phyloP scores from a whole-genome alignment of 2,329 filamentous ascomycete genomes.

The Aspergillus thermomutatus region DNA sequence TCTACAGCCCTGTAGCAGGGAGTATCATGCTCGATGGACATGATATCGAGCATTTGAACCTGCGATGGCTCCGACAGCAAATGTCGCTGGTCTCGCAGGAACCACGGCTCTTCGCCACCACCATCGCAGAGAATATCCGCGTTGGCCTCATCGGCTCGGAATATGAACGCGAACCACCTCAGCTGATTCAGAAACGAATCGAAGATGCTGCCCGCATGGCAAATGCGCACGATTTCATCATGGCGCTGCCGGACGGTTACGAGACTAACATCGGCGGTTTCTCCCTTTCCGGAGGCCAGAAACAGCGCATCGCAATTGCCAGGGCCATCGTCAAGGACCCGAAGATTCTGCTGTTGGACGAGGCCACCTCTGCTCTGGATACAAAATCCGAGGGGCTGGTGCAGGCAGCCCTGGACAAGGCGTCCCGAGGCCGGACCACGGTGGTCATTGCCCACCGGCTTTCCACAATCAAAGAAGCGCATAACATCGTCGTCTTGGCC shows the following conservation, averaged over 20 bases:
- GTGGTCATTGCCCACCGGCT: conserved; percentile 87
- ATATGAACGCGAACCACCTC: conserved; percentile 59
- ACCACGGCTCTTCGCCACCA: conserved; percentile 75
- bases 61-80: conserved; percentile 51
- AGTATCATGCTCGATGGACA: conserved; percentile 63
- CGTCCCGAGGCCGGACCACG: conserved; percentile 79
- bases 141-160: conserved; percentile 60
- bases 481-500: conserved; percentile 87
- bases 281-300: neutral
- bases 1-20: conserved; percentile 56
- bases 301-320: conserved; percentile 58
- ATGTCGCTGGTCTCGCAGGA: conserved; percentile 85
- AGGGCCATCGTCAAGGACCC: conserved; percentile 81
- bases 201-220: conserved; percentile 21
- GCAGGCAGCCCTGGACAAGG: conserved; percentile 80
- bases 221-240: conserved; percentile 78
- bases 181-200: conserved; percentile 38
- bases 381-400: conserved; percentile 89
- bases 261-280: neutral
- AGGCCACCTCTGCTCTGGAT: conserved; percentile 85
- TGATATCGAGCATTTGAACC: conserved; percentile 70
- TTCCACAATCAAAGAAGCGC: conserved; percentile 80
- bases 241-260: conserved; percentile 23
- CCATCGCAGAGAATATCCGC: conserved; percentile 76
- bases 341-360: conserved; percentile 82